A percentile compares a stretch with the other conserved stretches of the same genome.
Evolutionary conservation across 169 alveolate species (phyloP).

Genomic region (Cryptosporidium viatorum): DNA sequence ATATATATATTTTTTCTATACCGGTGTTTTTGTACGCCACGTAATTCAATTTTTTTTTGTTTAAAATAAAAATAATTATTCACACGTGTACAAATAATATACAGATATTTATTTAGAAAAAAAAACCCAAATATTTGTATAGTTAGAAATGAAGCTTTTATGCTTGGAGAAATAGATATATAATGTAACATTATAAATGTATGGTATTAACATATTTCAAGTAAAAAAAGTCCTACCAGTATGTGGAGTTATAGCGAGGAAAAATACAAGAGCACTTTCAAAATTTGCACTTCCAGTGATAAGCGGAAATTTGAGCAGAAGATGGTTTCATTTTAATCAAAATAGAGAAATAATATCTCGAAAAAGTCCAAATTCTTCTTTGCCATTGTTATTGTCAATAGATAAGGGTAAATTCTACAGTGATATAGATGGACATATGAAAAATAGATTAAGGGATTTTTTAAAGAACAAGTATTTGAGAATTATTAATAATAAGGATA

Average conservation of each 20-base stretch:
- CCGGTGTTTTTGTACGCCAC: slow-evolving; percentile 15
- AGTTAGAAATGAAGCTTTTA: not conserved
- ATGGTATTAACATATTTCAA: not conserved
- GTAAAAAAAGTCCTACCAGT: not conserved
- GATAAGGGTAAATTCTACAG: not conserved
- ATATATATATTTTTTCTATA: not conserved
- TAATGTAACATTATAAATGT: not conserved
- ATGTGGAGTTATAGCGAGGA: not conserved
- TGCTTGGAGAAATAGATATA: not conserved
- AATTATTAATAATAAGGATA: not conserved
- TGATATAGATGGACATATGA: not conserved
- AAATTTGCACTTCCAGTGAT: not conserved
- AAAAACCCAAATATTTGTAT: not conserved
- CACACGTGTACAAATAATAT: slow-evolving; percentile 16
- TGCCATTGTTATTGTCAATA: not conserved
- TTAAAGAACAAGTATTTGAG: not conserved
- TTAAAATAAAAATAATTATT: not conserved
- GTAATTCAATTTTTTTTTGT: not conserved
- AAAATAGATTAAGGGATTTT: not conserved
- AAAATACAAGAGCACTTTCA: not conserved
- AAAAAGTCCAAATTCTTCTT: not conserved
- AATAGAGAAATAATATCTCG: not conserved
- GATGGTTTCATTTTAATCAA: not conserved
- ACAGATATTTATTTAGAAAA: not conserved
- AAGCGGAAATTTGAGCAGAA: not conserved